Evolutionary conservation across 495 filamentous ascomycete genomes (phyloP), one percentile per base, ranked within the genome.

Genomic region (Aspergillus ostianus): DNA sequence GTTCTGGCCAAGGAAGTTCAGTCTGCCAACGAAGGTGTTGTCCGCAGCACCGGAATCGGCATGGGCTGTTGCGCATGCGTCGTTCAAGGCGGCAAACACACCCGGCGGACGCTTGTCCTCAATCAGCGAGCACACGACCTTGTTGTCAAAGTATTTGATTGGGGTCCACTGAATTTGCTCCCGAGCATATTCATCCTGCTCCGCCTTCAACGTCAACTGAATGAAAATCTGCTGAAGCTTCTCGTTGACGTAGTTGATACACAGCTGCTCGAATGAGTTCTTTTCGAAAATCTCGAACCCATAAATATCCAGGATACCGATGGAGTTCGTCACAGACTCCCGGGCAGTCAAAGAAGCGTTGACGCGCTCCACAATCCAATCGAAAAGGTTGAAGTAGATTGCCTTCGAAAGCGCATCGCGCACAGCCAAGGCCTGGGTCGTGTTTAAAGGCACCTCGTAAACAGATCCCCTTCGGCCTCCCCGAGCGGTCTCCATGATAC

Each of bases 161-260:
- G 95, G 95, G 0, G 93, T 97, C 95, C 95, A 99, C 68, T 92
- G 85, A 71, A 99, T 99, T 78, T 97, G 85, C 71, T 99, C 95
- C 50, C 92, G 81, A 13, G 90, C 92, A 63, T 99, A 99, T 73
- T 99, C 95, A 58, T 99, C 95, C 75, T 99, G 95, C 70, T 99
- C 95, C 1, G 95, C 89, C 77, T 94, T 95, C 51, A 99, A 76
- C 0, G 95, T 99, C 60, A 99, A 81, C 72, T 99, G 95, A 60
- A 99, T 99, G 70, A 99, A 99, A 67, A 99, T 99, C 71, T 99
- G 95, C 75, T 99, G 95, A 50, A 99, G 79, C 73, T 99, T 99
- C 74, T 99, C 95, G 76, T 99, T 99, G 69, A 99, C 95, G 70
- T 99, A 99, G 80, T 99, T 99, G 76, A 99, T 99, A 74, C 95